These are phyloP conservation scores for Aureobasidium leucospermi DNA, from an alignment of 2,329 filamentous ascomycete genomes.

Conservation along the genomic window DNA sequence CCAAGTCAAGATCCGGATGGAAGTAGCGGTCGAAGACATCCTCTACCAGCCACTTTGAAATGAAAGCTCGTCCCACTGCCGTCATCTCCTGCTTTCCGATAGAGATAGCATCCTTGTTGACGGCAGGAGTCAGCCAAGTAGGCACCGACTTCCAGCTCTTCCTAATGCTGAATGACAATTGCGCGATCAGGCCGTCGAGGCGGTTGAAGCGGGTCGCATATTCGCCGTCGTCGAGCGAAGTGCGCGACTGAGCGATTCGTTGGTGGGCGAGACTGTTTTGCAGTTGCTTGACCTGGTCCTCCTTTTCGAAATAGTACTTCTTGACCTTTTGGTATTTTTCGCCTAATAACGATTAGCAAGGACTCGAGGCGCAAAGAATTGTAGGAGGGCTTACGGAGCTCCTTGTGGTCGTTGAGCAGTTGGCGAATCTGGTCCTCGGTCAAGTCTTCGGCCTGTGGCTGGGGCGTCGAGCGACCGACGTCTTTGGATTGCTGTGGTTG, in stretches of 20 bases:
- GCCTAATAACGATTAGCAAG: slow-evolving; percentile 45
- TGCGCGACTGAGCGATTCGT: slow-evolving; percentile 86
- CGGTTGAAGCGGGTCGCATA: slow-evolving; percentile 84
- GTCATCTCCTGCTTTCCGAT: slow-evolving; percentile 98
- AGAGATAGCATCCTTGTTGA: slow-evolving; percentile 77
- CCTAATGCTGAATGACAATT: slow-evolving; percentile 89
- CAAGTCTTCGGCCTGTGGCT: slow-evolving; percentile 37
- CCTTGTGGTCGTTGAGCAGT: slow-evolving; percentile 43
- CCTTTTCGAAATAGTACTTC: slow-evolving; percentile 91
- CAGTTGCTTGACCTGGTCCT: slow-evolving; percentile 80
- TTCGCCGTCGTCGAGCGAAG: slow-evolving; percentile 89
- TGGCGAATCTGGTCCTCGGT: slow-evolving; percentile 41
- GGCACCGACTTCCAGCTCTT: slow-evolving; percentile 87
- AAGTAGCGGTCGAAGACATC: slow-evolving; percentile 89
- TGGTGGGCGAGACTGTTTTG: slow-evolving; percentile 98
- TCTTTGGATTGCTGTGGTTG: slow-evolving; percentile 22
- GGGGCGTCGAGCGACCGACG: slow-evolving; percentile 37
- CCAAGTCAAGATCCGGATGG: slow-evolving; percentile 75
- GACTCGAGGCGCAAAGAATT: slow-evolving; percentile 3
- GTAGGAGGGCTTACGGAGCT: slow-evolving; percentile 35
- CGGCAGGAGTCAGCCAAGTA: slow-evolving; percentile 67
- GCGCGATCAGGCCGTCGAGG: slow-evolving; percentile 87
- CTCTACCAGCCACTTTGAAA: slow-evolving; percentile 83
- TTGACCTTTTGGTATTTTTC: slow-evolving; percentile 98
- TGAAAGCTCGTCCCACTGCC: slow-evolving; percentile 79